phyloP scores from a whole-genome alignment of 352 stramenopile species.

The Pythium guiyangense region DNA sequence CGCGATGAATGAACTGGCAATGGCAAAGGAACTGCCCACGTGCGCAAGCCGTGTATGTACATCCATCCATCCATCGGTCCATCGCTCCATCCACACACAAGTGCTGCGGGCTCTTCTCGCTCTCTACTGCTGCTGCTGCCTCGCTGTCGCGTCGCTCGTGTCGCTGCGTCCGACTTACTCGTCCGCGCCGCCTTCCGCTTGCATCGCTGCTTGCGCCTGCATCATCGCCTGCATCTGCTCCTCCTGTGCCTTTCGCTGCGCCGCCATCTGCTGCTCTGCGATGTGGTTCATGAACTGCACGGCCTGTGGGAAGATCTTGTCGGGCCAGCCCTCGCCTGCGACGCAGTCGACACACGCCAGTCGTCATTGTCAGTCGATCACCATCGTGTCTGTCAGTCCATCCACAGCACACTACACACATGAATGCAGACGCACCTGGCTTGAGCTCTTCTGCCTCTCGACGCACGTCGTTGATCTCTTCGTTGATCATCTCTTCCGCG shows the following conservation, averaged over 20 bases:
- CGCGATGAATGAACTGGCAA: no score
- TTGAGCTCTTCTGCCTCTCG: conserved; percentile 78
- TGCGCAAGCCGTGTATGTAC: background rate
- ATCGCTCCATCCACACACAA: no score
- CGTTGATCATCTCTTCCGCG: conserved; percentile 83
- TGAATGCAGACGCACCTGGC: conserved; percentile 37
- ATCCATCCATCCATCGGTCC: background rate
- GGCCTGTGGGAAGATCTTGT: conserved; percentile 86
- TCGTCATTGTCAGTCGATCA: background rate
- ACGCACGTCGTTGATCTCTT: conserved; percentile 84
- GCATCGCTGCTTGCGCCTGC: conserved; percentile 39
- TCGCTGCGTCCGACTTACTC: conserved; percentile 37
- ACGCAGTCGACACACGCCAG: background rate
- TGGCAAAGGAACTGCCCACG: no score
- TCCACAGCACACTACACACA: background rate
- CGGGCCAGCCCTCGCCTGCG: conserved; percentile 74
- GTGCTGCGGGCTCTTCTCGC: no score
- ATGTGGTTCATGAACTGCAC: conserved; percentile 89
- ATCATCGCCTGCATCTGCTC: conserved; percentile 69
- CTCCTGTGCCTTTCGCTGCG: conserved; percentile 66
- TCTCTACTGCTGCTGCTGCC: conserved; percentile 19
- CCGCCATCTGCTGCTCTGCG: conserved; percentile 80
- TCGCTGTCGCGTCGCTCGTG: conserved; percentile 54
- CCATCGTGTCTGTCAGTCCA: background rate
- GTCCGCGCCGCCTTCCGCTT: conserved; percentile 34